Evolutionary conservation across 2,329 filamentous ascomycete species (phyloP), one percentile per base, ranked within the genome.

Genomic region (Ascochyta viciae-villosae): DNA sequence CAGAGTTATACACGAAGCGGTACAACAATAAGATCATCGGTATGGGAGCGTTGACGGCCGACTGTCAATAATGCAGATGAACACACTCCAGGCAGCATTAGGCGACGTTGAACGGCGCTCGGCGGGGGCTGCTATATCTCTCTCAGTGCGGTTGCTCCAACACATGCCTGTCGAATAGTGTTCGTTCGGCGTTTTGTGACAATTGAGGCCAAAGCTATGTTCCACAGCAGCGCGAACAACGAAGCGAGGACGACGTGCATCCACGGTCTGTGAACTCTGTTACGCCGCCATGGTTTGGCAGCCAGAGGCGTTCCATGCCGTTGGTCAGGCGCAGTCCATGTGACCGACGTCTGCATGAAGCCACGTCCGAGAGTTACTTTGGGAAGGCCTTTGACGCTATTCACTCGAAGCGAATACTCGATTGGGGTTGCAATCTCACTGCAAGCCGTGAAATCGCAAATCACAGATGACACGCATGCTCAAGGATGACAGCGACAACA

Each of bases 301-400:
- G 53, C 41, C 22, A 41, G 27, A 46, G 52, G 29, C 23, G 41
- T 40, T 50, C 41, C 31, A 44, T 50, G 40, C 40, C 35, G 34
- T 37, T 42, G 42, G 24, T 31, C 29, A 42, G 35, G 41, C 29
- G 40, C 40, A 16, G 22, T 23, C 35, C 37, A 48, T 62, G 63
- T 58, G 50, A 63, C 53, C 48, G 44, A 46, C 54, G 51, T 50
- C 50, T 62, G 62, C 56, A 57, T 56, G 48, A 54, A 61, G 61
- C 59, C 60, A 48, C 57, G 53, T 68, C 68, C 62, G 62, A 66
- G 62, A 64, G 54, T 10, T 66, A 54, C 52, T 62, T 59, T 54
- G 53, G 42, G 58, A 64, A 65, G 58, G 56, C 53, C 63, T 65
- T 66, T 3, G 26, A 35, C 16, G 31, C 24, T 39, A 33, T 23